phyloP scores from a whole-genome alignment of 1,139 yeast genomes.

The Suhomyces bolitotheri region DNA sequence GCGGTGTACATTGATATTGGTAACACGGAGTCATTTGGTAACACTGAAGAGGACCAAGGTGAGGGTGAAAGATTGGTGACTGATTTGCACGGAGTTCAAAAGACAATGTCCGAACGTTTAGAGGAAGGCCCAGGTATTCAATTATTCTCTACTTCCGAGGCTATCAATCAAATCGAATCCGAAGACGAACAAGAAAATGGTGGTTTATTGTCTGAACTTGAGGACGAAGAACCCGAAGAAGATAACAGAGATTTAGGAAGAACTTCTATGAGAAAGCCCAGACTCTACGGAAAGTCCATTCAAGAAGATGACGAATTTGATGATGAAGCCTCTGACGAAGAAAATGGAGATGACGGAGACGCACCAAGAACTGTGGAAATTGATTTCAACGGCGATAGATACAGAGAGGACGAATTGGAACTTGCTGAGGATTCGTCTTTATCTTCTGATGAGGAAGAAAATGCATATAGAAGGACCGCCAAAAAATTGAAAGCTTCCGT shows the following conservation, averaged over 20 bases:
- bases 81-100: constrained; percentile 68
- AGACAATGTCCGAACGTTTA: constrained; percentile 61
- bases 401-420: constrained; percentile 51
- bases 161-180: constrained; percentile 42
- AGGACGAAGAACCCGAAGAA: constrained; percentile 28
- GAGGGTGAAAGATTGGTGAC: constrained; percentile 84
- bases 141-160: constrained; percentile 62
- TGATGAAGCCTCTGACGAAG: constrained; percentile 33
- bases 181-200: constrained; percentile 43
- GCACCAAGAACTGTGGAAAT: constrained; percentile 47
- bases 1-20: constrained; percentile 96
- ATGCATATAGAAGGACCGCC: constrained; percentile 46
- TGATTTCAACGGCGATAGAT: constrained; percentile 44
- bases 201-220: constrained; percentile 33
- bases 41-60: constrained; percentile 62
- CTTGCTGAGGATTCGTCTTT: constrained; percentile 48
- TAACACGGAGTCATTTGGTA: constrained; percentile 53
- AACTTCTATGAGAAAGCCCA: constrained; percentile 57
- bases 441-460: constrained; percentile 43
- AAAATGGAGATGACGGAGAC: constrained; percentile 37
- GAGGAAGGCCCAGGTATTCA: constrained; percentile 71
- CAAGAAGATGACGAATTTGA: constrained; percentile 53
- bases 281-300: constrained; percentile 55
- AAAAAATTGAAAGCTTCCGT: constrained; percentile 41
- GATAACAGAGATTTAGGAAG: constrained; percentile 53